phyloP scores from a whole-genome alignment of 2,329 filamentous ascomycete genomes.

The Pseudogymnoascus sp. region DNA sequence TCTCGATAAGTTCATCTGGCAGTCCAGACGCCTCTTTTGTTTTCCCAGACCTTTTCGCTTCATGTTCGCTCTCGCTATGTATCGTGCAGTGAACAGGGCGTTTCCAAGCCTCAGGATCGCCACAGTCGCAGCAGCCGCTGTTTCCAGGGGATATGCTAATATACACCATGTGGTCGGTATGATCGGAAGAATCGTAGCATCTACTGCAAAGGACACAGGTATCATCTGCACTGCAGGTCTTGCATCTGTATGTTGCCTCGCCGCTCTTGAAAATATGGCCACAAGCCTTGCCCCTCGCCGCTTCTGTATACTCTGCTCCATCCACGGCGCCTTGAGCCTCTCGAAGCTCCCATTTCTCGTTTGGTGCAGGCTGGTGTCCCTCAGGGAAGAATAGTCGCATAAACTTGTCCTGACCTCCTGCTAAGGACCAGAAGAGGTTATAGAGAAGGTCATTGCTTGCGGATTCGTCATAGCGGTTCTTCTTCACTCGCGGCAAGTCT shows the following conservation, averaged over 20 bases:
- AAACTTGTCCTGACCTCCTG: conserved; percentile 64
- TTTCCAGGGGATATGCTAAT: conserved; percentile 84
- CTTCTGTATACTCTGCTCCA: conserved; percentile 88
- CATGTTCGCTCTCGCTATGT: conserved; percentile 56
- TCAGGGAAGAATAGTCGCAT: conserved; percentile 75
- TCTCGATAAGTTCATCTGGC: conserved; percentile 66
- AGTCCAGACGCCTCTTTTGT: conserved; percentile 50
- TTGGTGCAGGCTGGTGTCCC: conserved; percentile 50
- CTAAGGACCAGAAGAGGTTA: conserved; percentile 80
- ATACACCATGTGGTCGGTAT: conserved; percentile 84
- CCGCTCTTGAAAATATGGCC: conserved; percentile 95
- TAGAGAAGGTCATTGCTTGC: conserved; percentile 66
- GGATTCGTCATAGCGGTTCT: conserved; percentile 65
- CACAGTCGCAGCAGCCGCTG: conserved; percentile 94
- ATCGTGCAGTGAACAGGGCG: conserved; percentile 86
- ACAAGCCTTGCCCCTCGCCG: conserved; percentile 84
- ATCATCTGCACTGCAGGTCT: conserved; percentile 88
- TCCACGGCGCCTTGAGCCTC: conserved; percentile 88
- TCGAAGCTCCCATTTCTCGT: conserved; percentile 63
- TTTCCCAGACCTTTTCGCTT: conserved; percentile 48
- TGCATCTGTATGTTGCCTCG: conserved; percentile 89
- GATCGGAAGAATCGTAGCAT: conserved; percentile 93
- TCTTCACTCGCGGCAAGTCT: conserved; percentile 64
- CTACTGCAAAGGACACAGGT: conserved; percentile 90
- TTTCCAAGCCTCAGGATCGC: conserved; percentile 90